These are phyloP conservation scores for Plasmodium falciparum DNA, from an alignment of 169 alveolate species.

Conservation along the genomic window DNA sequence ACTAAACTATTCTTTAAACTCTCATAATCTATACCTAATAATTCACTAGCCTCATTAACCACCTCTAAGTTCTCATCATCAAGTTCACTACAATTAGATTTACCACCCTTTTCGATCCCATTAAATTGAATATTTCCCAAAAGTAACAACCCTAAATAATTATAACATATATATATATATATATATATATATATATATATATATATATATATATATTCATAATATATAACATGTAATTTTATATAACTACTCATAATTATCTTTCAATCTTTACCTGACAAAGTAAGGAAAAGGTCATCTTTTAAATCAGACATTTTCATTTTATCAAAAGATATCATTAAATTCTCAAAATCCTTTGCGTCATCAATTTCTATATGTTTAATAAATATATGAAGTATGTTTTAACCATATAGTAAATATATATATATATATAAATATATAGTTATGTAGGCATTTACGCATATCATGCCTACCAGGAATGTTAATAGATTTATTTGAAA, in stretches of 20 bases:
- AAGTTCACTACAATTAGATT: conserved; percentile 78
- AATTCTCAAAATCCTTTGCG: conserved; percentile 28
- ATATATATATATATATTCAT: background rate
- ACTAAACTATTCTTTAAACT: conserved; percentile 73
- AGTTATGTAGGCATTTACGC: too few relatives aligned
- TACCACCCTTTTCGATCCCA: conserved; percentile 80
- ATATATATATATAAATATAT: too few relatives aligned
- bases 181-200: background rate
- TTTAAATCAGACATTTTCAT: conserved; percentile 52
- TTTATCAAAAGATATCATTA: conserved; percentile 51
- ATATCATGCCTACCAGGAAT: conserved; percentile 21
- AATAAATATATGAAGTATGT: background rate
- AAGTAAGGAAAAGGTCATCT: conserved; percentile 42
- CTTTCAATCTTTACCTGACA: conserved; percentile 34
- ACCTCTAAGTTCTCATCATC: conserved; percentile 66
- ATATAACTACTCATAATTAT: background rate
- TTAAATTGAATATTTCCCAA: conserved; percentile 85
- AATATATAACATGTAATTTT: too few relatives aligned
- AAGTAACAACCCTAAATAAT: conserved; percentile 82
- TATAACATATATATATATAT: background rate
- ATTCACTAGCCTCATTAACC: conserved; percentile 69
- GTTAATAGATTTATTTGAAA: conserved; percentile 33
- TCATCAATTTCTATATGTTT: conserved; percentile 54
- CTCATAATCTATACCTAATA: conserved; percentile 79
- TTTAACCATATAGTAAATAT: conserved; percentile 4